A percentile compares a stretch with the other conserved stretches of the same genome.
Evolutionary conservation across 1,284 basidiomycete species (phyloP).

Genomic region (Inonotus obliquus): DNA sequence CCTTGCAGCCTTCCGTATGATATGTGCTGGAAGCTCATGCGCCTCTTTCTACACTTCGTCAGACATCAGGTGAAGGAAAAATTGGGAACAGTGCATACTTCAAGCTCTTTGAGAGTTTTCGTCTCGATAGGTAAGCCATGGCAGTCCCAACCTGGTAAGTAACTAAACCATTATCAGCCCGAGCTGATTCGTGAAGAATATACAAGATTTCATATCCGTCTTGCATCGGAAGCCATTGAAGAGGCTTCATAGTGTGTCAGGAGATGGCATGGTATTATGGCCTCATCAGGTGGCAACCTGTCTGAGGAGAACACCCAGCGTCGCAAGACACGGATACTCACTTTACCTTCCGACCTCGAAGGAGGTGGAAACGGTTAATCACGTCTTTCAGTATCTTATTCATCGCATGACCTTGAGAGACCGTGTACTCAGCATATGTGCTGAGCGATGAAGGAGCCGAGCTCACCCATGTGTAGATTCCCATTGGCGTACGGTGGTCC

Average conservation of each 20-base stretch:
- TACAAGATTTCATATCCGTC: no score
- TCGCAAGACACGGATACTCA: slow-evolving; percentile 29
- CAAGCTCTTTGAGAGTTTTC: slow-evolving; percentile 79
- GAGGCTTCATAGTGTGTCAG: no score
- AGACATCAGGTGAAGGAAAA: background rate
- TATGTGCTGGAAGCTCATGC: slow-evolving; percentile 47
- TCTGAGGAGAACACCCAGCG: background rate
- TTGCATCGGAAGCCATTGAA: no score
- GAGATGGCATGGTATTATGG: no score
- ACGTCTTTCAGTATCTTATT: slow-evolving; percentile 99
- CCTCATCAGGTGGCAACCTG: no score
- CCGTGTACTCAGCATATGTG: background rate
- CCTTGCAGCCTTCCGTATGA: slow-evolving; percentile 73
- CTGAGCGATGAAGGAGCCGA: background rate
- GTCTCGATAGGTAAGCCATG: slow-evolving; percentile 97
- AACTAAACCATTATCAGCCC: slow-evolving; percentile 45
- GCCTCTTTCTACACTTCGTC: slow-evolving; percentile 41
- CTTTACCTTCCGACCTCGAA: slow-evolving; percentile 79
- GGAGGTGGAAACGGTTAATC: slow-evolving; percentile 86
- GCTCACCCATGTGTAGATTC: slow-evolving; percentile 86
- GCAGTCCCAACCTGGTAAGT: slow-evolving; percentile 97
- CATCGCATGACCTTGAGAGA: slow-evolving; percentile 78
- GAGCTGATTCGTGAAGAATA: background rate
- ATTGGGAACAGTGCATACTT: slow-evolving; percentile 38
- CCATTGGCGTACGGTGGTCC: slow-evolving; percentile 99